Evolutionary conservation across 805 yeast genomes (phyloP), one percentile per base, ranked within the genome.

Genomic region (Pichia eremophila): DNA sequence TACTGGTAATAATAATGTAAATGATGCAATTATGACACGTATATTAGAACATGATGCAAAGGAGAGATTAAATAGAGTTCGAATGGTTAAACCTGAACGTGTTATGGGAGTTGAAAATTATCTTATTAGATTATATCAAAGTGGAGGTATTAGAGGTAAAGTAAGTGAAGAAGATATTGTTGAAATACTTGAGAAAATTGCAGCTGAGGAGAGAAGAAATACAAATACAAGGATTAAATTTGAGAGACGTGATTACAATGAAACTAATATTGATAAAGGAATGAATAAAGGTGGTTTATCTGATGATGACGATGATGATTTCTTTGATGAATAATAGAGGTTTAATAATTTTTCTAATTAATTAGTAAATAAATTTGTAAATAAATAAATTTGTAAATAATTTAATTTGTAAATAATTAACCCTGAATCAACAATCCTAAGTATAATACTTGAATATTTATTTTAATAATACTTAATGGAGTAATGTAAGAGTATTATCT

Each of bases 61-160:
- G 42, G 97, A 91, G 59, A 74, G 99, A 50, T 71, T 91, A 41
- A 78, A 90, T 18, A 73, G 99, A 49, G 95, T 91, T 18, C 71
- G 88, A 29, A 75, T 93, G 61, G 99, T 91, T 40, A 79, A 90
- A 59, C 95, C 95, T 3, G 98, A 93, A 46, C 73, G 97, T 48
- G 98, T 95, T 1, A 75, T 77, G 45, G 85, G 89, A 3, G 97
- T 89, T 14, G 97, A 91, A 58, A 80, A 82, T 52, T 79, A 91
- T 57, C 68, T 91, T 41, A 67, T 84, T 28, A 78, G 81, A 56
- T 67, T 91, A 62, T 85, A 81, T 9, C 78, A 80, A 51, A 74
- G 84, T 54, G 97, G 97, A 2, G 87, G 84, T 50, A 68, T 91
- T 35, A 70, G 77, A 46, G 74, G 80, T 51, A 86, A 87, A 61